phyloP scores from a whole-genome alignment of 208 protist species.

The Leptomonas pyrrhocoris region DNA sequence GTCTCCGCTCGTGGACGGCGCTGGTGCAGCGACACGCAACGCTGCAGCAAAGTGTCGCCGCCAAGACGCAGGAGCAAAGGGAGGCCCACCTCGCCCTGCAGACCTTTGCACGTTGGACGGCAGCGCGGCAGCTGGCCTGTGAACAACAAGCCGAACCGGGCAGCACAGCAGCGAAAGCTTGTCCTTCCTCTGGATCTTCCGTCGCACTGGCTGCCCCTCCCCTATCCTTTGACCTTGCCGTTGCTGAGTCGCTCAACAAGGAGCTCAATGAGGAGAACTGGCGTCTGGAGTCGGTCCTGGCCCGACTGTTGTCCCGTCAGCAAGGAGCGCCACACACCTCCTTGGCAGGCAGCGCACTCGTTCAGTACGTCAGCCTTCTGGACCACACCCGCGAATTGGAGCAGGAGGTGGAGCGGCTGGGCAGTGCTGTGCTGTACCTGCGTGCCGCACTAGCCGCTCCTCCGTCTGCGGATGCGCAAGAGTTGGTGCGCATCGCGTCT shows the following conservation, averaged over 20 bases:
- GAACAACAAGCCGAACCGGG: neutral
- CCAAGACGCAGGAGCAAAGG: slow-evolving; percentile 25
- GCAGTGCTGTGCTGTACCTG: slow-evolving; percentile 45
- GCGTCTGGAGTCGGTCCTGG: slow-evolving; percentile 34
- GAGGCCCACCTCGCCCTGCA: slow-evolving; percentile 23
- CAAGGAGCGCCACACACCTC: neutral
- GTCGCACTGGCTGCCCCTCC: slow-evolving; percentile 3
- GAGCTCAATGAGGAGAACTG: slow-evolving; percentile 32
- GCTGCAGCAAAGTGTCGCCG: slow-evolving; percentile 16
- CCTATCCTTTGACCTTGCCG: slow-evolving; percentile 25
- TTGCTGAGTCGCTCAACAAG: slow-evolving; percentile 31
- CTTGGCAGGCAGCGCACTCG: slow-evolving; percentile 30
- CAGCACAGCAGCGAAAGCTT: neutral
- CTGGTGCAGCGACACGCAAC: slow-evolving; percentile 10
- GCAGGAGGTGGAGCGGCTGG: slow-evolving; percentile 39
- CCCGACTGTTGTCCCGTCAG: slow-evolving; percentile 20
- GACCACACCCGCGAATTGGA: slow-evolving; percentile 31
- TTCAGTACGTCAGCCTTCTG: slow-evolving; percentile 23
- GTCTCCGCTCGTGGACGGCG: slow-evolving; percentile 18
- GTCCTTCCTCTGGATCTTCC: slow-evolving; percentile 1
- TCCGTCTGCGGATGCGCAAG: neutral
- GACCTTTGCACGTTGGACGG: slow-evolving; percentile 22
- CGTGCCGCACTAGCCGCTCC: slow-evolving; percentile 32
- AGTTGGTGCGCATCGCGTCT: neutral
- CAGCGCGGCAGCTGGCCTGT: slow-evolving; percentile 4